Conservation (phyloP, 2,329 filamentous ascomycete genomes). For the Colletotrichum sp. region DNA sequence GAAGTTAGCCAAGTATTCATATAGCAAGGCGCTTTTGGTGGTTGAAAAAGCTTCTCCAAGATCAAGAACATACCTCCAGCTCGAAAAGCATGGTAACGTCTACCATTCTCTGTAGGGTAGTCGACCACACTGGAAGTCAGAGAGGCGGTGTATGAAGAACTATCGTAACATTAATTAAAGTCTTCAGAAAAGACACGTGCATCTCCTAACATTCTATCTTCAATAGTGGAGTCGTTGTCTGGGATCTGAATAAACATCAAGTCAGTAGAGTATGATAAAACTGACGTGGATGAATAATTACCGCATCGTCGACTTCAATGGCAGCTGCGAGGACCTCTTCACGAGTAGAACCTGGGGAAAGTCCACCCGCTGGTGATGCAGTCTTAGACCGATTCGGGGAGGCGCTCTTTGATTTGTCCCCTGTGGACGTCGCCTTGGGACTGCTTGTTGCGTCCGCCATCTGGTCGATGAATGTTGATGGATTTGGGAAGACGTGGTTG, state of each 20-base stretch:
- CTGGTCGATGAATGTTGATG: rapidly evolving
- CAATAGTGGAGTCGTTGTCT: background rate
- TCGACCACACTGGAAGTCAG: background rate
- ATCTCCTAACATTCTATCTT: background rate
- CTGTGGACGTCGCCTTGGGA: background rate
- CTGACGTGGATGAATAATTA: background rate
- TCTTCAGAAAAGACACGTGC: background rate
- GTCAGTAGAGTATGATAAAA: rapidly evolving
- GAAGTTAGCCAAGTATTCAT: background rate
- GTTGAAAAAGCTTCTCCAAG: rapidly evolving
- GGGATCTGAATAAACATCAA: background rate
- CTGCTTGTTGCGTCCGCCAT: background rate
- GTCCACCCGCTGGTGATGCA: background rate
- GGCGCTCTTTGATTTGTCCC: background rate
- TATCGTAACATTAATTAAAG: rapidly evolving
- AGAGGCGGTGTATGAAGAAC: background rate
- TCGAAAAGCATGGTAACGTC: background rate
- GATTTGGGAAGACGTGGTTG: background rate
- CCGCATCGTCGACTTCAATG: background rate
- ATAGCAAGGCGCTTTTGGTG: background rate
- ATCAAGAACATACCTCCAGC: background rate
- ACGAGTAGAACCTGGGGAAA: background rate
- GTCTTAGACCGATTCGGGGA: background rate
- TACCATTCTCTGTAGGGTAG: background rate
- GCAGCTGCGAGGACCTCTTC: background rate